These are phyloP conservation scores for Rhipidocladum racemiflorum DNA, from an alignment of 176 grass and related monocot species.

Conservation along the genomic window DNA sequence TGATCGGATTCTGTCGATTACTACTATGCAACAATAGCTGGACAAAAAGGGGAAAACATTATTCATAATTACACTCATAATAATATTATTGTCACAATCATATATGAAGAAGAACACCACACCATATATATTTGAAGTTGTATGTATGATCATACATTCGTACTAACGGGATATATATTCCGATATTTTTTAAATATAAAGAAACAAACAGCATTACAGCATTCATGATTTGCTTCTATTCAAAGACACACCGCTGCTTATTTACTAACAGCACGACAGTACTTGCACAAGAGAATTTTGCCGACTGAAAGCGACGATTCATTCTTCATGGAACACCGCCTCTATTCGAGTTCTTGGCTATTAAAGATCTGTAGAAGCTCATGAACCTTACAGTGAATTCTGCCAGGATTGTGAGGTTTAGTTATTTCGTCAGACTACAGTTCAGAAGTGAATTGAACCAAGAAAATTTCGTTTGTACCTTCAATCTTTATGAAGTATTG, in stretches of 20 bases:
- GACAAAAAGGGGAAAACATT: background rate
- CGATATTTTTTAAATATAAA: background rate
- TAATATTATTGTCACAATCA: background rate
- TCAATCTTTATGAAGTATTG: constrained; percentile 65
- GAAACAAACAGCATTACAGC: background rate
- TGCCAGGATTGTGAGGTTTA: constrained; percentile 29
- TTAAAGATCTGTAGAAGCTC: constrained; percentile 54
- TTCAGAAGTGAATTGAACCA: background rate
- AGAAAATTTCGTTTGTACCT: constrained; percentile 33
- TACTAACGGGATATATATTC: background rate
- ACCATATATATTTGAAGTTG: too few species aligned
- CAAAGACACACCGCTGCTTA: constrained; percentile 18
- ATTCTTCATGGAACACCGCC: constrained; percentile 2
- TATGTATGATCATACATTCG: background rate
- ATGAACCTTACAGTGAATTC: constrained; percentile 78
- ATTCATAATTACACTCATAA: background rate
- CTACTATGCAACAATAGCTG: background rate
- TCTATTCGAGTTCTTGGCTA: constrained; percentile 36
- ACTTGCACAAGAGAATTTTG: background rate
- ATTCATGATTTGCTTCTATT: background rate
- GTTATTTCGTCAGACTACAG: background rate
- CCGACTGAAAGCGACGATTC: background rate
- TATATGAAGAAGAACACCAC: too few species aligned
- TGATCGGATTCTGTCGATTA: background rate
- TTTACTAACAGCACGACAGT: background rate